Conservation (phyloP, 805 yeast genomes). For the Kuraishia cidri region DNA sequence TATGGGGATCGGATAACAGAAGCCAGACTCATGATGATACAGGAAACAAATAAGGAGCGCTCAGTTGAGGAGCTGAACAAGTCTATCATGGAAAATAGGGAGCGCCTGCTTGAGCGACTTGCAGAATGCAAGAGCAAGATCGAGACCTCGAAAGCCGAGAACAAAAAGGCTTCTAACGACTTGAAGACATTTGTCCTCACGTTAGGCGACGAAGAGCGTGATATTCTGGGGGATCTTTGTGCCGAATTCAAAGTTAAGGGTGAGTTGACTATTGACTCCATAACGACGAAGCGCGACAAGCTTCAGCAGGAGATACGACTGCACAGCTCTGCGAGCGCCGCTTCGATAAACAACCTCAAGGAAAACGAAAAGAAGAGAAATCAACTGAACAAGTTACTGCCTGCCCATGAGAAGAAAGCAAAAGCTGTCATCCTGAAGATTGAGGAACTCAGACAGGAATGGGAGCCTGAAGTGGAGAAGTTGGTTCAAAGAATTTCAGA, state of each 20-base stretch:
- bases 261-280: constrained; percentile 23
- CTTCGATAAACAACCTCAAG: constrained; percentile 18
- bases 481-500: constrained; percentile 48
- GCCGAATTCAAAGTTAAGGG: constrained; percentile 21
- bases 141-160: constrained; percentile 6
- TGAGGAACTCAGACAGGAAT: constrained; percentile 24
- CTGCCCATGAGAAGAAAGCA: constrained; percentile 19
- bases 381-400: constrained; percentile 28
- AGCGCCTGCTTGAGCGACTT: constrained; percentile 14
- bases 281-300: constrained; percentile 27
- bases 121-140: constrained; percentile 17
- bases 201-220: constrained; percentile 28
- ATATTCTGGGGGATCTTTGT: constrained; percentile 27
- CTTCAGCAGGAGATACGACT: constrained; percentile 30
- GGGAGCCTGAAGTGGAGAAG: constrained; percentile 56
- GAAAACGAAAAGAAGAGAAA: constrained; percentile 27
- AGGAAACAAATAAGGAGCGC: constrained; percentile 26
- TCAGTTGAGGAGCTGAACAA: constrained; percentile 19
- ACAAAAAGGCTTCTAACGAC: constrained; percentile 7
- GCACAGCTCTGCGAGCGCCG: constrained; percentile 14
- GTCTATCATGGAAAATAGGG: constrained; percentile 1
- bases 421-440: constrained; percentile 25
- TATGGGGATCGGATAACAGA: constrained; percentile 15
- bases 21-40: constrained; percentile 20
- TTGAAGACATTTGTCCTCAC: constrained; percentile 17